These are phyloP conservation scores for Debaryomyces sp. DNA, from an alignment of 1,139 yeast species.

Conservation along the genomic window DNA sequence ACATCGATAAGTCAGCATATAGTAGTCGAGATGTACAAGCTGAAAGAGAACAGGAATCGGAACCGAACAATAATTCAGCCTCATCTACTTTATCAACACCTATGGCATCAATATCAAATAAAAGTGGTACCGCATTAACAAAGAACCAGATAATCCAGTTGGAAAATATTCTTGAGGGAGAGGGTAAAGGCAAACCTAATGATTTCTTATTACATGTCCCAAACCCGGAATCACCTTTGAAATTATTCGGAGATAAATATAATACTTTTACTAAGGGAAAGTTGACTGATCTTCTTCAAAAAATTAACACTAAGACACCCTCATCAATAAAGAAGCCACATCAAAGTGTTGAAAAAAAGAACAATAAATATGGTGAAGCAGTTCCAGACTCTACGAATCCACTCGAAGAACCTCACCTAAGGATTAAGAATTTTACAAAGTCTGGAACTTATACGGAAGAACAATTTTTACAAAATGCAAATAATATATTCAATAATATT, in stretches of 20 bases:
- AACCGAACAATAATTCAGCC: conserved; percentile 23
- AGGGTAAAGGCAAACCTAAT: conserved; percentile 17
- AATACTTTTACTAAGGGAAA: conserved; percentile 47
- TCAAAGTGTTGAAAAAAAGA: neutral
- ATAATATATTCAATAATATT: conserved; percentile 41
- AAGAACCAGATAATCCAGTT: conserved; percentile 26
- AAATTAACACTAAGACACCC: conserved; percentile 25
- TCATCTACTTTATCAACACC: conserved; percentile 46
- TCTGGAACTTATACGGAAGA: conserved; percentile 39
- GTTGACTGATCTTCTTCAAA: conserved; percentile 34
- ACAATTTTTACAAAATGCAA: conserved; percentile 42
- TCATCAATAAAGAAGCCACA: conserved; percentile 9
- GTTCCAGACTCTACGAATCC: neutral
- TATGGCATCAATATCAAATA: conserved; percentile 22
- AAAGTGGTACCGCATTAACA: conserved; percentile 15
- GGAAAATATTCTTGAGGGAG: conserved; percentile 23
- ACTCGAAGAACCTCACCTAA: conserved; percentile 27
- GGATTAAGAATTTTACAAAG: conserved; percentile 36
- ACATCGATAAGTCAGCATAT: conserved; percentile 4
- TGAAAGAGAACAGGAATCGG: conserved; percentile 9
- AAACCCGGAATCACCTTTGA: conserved; percentile 42
- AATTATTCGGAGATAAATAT: conserved; percentile 40
- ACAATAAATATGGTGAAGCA: neutral
- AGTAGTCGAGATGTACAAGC: neutral
- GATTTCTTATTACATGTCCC: conserved; percentile 16